These are phyloP conservation scores for Trypanosoma boissoni DNA, from an alignment of 208 protist genomes.

Conservation along the genomic window DNA sequence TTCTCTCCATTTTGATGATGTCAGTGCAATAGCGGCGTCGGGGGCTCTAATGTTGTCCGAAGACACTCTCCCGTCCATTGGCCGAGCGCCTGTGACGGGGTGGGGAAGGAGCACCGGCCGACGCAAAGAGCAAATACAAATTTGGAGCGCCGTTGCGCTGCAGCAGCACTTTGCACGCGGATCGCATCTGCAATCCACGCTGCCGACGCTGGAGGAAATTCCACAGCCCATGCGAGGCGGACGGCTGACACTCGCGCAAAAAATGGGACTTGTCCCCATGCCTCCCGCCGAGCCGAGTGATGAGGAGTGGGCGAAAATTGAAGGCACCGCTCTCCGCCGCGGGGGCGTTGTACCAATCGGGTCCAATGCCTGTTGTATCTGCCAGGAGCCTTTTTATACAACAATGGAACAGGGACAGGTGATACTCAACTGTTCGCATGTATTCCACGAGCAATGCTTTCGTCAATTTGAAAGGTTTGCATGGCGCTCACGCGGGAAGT, in stretches of 20 bases:
- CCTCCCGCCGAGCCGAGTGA: conserved; percentile 59
- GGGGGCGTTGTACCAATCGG: conserved; percentile 11
- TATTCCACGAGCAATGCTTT: conserved; percentile 87
- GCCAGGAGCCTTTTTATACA: conserved; percentile 60
- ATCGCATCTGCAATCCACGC: conserved; percentile 21
- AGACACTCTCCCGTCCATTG: conserved; percentile 35
- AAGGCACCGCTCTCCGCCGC: conserved; percentile 49
- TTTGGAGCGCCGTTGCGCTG: conserved; percentile 86
- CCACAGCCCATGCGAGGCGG: conserved; percentile 35
- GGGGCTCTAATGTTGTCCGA: conserved; percentile 10
- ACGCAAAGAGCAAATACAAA: conserved; percentile 51
- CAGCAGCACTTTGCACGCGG: conserved; percentile 81
- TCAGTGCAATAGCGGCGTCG: too few relatives aligned
- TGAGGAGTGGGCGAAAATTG: conserved; percentile 62
- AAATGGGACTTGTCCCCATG: conserved; percentile 76
- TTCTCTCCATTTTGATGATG: neutral
- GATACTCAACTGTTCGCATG: conserved; percentile 83
- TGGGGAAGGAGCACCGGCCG: conserved; percentile 32
- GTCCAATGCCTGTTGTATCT: conserved; percentile 64
- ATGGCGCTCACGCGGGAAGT: conserved; percentile 35
- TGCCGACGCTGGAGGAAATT: conserved; percentile 24
- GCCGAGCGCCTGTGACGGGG: conserved; percentile 21
- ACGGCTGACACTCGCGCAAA: conserved; percentile 69
- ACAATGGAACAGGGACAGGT: conserved; percentile 66
- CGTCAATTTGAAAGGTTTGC: conserved; percentile 75